Evolutionary conservation across 2,329 filamentous ascomycete species (phyloP).

Genomic region (Diaporthe sp.): DNA sequence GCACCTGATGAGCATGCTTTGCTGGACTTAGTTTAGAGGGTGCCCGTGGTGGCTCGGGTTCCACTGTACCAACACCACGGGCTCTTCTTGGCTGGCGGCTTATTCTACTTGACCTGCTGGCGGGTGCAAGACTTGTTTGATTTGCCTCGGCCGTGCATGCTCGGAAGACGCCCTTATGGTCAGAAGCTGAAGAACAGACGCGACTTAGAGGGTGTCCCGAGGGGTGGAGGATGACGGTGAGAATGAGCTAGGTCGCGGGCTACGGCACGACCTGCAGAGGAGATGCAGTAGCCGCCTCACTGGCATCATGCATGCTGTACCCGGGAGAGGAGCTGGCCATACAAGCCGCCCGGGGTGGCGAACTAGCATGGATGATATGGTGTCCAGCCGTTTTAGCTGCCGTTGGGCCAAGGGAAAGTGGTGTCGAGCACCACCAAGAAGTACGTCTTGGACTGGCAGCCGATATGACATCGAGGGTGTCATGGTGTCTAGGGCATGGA

Average conservation of each 20-base stretch:
- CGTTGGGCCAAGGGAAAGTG: slow-evolving; percentile 10
- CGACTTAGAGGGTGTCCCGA: background rate
- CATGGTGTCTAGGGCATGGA: background rate
- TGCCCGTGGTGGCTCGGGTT: background rate
- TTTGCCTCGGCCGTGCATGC: slow-evolving; percentile 12
- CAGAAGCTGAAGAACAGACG: slow-evolving; percentile 2
- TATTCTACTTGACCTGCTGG: background rate
- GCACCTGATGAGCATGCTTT: background rate
- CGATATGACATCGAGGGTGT: slow-evolving; percentile 10
- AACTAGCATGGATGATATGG: slow-evolving; percentile 27
- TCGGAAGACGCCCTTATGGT: background rate
- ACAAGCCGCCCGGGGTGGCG: slow-evolving; percentile 7
- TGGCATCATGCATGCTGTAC: slow-evolving; percentile 29
- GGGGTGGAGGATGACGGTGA: slow-evolving; percentile 24
- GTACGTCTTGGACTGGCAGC: background rate
- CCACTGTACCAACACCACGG: background rate
- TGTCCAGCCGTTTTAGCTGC: slow-evolving; percentile 8
- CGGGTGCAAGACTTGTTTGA: background rate
- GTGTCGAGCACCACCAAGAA: slow-evolving; percentile 24
- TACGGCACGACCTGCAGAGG: slow-evolving; percentile 33
- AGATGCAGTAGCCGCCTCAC: slow-evolving; percentile 30
- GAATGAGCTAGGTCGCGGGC: slow-evolving; percentile 11
- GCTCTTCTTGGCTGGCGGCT: background rate
- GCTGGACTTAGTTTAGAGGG: background rate
- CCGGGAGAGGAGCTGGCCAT: slow-evolving; percentile 17